Percentiles rank a stretch among this genome's conserved stretches.
Conservation (phyloP, 768 basidiomycete genomes). For the Hortiboletus flavorubellus region DNA sequence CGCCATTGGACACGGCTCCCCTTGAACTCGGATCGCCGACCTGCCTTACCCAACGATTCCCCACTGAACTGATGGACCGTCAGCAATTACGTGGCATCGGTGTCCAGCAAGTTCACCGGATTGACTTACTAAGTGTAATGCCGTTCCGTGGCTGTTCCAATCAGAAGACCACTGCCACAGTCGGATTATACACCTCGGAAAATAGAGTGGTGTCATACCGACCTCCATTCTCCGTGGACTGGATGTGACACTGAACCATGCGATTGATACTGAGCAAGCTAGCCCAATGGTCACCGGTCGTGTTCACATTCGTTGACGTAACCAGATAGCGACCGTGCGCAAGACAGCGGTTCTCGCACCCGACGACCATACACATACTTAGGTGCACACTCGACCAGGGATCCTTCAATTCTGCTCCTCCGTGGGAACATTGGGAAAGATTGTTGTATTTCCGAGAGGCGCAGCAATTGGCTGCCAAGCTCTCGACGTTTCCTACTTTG, state of each 20-base stretch:
- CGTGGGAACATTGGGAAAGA: slow-evolving; percentile 1
- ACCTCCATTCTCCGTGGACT: not conserved
- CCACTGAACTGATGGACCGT: not conserved
- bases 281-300: not conserved
- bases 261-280: not conserved
- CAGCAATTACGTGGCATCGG: slow-evolving; percentile 10
- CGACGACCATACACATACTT: not conserved
- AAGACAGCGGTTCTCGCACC: not conserved
- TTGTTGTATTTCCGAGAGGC: not conserved
- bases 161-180: slow-evolving; percentile 3
- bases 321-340: not conserved
- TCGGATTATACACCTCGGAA: not conserved
- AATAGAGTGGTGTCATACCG: not conserved
- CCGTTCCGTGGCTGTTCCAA: slow-evolving; percentile 7
- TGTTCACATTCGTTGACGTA: no score
- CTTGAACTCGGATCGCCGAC: not conserved
- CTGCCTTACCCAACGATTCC: not conserved
- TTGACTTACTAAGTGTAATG: slow-evolving; percentile 12
- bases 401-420: not conserved
- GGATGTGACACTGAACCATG: not conserved
- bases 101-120: slow-evolving; percentile 10
- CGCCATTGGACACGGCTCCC: not conserved
- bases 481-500: not conserved
- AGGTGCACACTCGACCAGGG: not conserved
- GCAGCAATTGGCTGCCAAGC: slow-evolving; percentile 6